Conservation (phyloP, 352 stramenopile genomes). For the Globisporangium polare region DNA sequence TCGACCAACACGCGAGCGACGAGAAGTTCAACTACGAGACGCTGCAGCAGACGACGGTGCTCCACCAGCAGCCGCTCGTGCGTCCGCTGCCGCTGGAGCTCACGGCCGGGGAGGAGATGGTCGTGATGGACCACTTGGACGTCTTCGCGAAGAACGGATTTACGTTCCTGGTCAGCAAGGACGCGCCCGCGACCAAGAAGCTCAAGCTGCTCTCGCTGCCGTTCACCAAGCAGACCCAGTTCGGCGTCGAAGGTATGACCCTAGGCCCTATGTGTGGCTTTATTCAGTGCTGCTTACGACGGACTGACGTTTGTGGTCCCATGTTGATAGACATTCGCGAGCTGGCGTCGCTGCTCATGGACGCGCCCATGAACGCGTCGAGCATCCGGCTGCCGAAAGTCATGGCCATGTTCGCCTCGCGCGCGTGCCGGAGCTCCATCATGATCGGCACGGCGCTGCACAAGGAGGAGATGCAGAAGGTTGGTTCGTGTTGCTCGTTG, state of each 20-base stretch:
- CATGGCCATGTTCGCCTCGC: slow-evolving; percentile 95
- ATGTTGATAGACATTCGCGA: slow-evolving; percentile 78
- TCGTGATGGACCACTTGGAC: slow-evolving; percentile 91
- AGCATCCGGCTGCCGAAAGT: slow-evolving; percentile 91
- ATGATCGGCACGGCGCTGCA: slow-evolving; percentile 96
- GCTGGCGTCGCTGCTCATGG: slow-evolving; percentile 77
- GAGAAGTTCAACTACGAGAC: slow-evolving; percentile 88
- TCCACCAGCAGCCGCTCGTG: slow-evolving; percentile 96
- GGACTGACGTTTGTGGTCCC: background rate
- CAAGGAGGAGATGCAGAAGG: slow-evolving; percentile 89
- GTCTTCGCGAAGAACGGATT: slow-evolving; percentile 97
- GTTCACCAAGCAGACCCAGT: slow-evolving; percentile 86
- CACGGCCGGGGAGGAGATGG: slow-evolving; percentile 90
- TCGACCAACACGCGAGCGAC: slow-evolving; percentile 99
- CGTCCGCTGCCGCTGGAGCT: slow-evolving; percentile 90
- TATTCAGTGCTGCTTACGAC: background rate
- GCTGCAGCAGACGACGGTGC: slow-evolving; percentile 78
- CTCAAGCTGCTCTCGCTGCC: slow-evolving; percentile 78
- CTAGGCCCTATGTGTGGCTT: background rate
- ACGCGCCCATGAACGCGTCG: slow-evolving; percentile 43
- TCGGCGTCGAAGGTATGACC: slow-evolving; percentile 62
- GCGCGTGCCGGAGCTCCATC: slow-evolving; percentile 92
- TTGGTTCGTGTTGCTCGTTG: slow-evolving; percentile 29
- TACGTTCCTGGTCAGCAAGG: slow-evolving; percentile 51
- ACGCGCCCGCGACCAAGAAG: slow-evolving; percentile 47